phyloP scores from a whole-genome alignment of 1,284 basidiomycete species.

The Uromyces viciae-fabae region DNA sequence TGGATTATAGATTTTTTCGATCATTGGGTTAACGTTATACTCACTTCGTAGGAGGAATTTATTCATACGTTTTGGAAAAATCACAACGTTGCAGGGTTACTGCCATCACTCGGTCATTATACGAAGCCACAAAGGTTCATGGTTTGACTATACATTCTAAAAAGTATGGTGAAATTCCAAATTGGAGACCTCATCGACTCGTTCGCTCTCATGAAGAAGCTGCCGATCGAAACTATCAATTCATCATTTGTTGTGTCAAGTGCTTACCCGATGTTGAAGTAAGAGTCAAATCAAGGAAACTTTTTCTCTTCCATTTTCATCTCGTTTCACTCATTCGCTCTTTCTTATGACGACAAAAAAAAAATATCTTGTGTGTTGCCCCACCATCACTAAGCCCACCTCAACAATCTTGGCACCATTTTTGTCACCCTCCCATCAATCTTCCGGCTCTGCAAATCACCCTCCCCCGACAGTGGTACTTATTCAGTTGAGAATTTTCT shows the following conservation, averaged over 20 bases:
- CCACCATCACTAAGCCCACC: conserved; percentile 14
- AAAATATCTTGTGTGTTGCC: too few relatives aligned
- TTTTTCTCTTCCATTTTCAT: background rate
- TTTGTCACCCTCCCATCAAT: conserved; percentile 4
- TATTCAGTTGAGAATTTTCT: conserved; percentile 8
- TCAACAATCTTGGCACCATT: conserved; percentile 39
- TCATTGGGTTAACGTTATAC: background rate
- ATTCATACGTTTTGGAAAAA: conserved; percentile 32
- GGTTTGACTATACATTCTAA: conserved; percentile 21
- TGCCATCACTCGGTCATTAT: conserved; percentile 27
- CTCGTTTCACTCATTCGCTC: background rate
- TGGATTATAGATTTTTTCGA: background rate
- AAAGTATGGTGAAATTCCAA: conserved; percentile 20
- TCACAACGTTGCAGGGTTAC: conserved; percentile 32
- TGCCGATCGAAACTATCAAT: conserved; percentile 31
- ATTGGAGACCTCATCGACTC: conserved; percentile 47
- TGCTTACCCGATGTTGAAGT: conserved; percentile 50
- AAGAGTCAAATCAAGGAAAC: background rate
- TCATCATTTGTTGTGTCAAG: conserved; percentile 28
- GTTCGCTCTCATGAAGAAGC: conserved; percentile 46
- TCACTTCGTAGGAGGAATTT: conserved; percentile 18
- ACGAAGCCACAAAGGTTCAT: conserved; percentile 15
- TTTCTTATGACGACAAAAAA: background rate
- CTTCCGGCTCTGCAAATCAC: background rate
- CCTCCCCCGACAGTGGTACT: conserved; percentile 30